Base-by-base conservation (phyloP, 768 basidiomycete species). In the Amanita thiersii region DNA sequence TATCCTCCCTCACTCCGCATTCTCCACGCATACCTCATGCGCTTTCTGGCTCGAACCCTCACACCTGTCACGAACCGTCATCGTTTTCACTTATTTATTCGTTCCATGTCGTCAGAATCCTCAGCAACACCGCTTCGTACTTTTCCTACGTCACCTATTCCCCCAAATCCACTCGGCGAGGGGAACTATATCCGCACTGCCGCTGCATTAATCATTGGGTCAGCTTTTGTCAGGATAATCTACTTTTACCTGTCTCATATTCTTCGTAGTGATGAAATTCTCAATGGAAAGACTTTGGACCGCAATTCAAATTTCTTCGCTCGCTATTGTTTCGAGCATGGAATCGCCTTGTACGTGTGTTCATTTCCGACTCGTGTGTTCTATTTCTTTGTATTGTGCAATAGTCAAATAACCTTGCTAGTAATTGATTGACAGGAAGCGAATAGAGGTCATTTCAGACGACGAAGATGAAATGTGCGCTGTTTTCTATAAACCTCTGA, bases 371-470 rank as follows among this genome's bases (percentile, higher is more conserved):
- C 26, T 32, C 20, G 5, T 32, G 23, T 17, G 24, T 31, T 36
- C 37, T 41, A 44, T 20, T 39, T 18, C 4, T 34, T 25, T 23
- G n/a, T 24, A 29, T n/a, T 11, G 10, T 7, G 25, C 18, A 36
- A 36, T 26, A 43, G 35, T 33, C 24, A 47, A 47, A 54, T 60
- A 40, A 60, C 53, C 49, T 49, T 40, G 39, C 52, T 52, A 59
- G 55, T 53, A 46, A 53, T 49, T 56, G 43, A 51, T 47, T 42
- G 43, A 4, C 56, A 91, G 86, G 50, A 88, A 87, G 59, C 77
- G 86, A 32, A 77, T 94, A 56, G 91, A 97, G 53, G 90, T 94
- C 43, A 82, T 98, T 33, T 69, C 92, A 1, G 93, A 97, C 54
- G 81, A 89, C 36, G 87, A 93, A 57, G 76, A 77, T 18, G 86